Conservation (phyloP, 139 green algal species). For the Protoeuglena noctilucae region DNA sequence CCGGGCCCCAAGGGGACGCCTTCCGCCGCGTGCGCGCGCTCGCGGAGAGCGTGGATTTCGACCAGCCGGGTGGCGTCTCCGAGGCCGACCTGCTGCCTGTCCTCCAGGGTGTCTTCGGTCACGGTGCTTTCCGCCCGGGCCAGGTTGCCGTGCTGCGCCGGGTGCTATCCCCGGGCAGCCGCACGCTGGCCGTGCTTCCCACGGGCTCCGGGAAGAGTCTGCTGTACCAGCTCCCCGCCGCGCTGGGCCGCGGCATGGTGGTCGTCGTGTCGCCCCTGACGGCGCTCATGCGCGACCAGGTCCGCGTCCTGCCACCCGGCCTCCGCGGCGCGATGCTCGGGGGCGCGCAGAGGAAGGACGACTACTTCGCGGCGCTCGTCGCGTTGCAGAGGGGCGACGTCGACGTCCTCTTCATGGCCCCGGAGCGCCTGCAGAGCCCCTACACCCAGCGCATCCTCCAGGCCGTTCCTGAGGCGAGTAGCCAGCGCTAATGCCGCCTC, state of each 20-base stretch:
- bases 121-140: slow-evolving; percentile 45
- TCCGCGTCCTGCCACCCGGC: slow-evolving; percentile 41
- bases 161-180: slow-evolving; percentile 48
- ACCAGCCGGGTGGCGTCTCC: not conserved
- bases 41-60: not conserved
- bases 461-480: slow-evolving; percentile 5
- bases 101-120: slow-evolving; percentile 30
- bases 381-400: slow-evolving; percentile 15
- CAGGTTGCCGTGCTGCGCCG: slow-evolving; percentile 55
- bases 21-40: not conserved
- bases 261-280: slow-evolving; percentile 82
- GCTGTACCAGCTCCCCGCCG: slow-evolving; percentile 76
- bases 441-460: slow-evolving; percentile 42
- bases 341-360: slow-evolving; percentile 30
- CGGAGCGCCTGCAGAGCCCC: slow-evolving; percentile 69
- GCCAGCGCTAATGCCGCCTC: too few species aligned
- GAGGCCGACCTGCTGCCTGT: slow-evolving; percentile 11
- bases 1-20: not conserved
- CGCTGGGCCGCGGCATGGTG: slow-evolving; percentile 46
- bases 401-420: slow-evolving; percentile 72
- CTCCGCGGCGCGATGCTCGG: slow-evolving; percentile 62
- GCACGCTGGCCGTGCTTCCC: slow-evolving; percentile 70
- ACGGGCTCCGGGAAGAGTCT: slow-evolving; percentile 78
- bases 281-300: slow-evolving; percentile 83
- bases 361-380: slow-evolving; percentile 15